These are phyloP conservation scores for Pseudonitzschia delicatissima DNA, from an alignment of 108 stramenopile genomes.

Conservation along the genomic window DNA sequence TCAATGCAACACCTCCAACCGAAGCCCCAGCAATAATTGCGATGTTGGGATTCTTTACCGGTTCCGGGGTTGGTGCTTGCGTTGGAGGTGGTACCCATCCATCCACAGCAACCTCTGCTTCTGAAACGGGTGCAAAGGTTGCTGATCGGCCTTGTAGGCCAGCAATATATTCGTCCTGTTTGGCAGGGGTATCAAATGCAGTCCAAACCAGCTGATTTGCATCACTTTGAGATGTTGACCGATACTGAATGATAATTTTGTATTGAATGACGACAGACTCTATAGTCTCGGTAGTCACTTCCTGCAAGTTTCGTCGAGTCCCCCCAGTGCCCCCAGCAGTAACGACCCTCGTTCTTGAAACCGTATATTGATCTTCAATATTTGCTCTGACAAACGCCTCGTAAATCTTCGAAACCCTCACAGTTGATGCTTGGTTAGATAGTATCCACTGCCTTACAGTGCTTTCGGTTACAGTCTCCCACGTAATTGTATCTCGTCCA, in stretches of 20 bases:
- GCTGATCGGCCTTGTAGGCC: constrained; percentile 9
- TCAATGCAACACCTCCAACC: constrained; percentile 33
- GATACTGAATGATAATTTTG: constrained; percentile 18
- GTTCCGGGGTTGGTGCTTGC: background rate
- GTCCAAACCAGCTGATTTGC: constrained; percentile 19
- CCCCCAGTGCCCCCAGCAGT: no score
- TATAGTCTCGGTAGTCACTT: background rate
- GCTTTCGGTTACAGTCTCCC: background rate
- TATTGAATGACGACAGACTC: constrained; percentile 17
- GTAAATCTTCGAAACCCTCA: no score
- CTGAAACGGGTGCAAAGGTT: constrained; percentile 13
- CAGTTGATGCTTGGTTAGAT: no score
- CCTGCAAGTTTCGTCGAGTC: background rate
- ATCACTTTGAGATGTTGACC: constrained; percentile 20
- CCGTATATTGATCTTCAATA: background rate
- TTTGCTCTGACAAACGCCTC: background rate
- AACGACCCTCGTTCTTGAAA: no score
- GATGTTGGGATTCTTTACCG: background rate
- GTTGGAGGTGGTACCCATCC: constrained; percentile 14
- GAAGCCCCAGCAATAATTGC: constrained; percentile 41
- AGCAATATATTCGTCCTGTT: constrained; percentile 18
- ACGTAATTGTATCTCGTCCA: background rate
- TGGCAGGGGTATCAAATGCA: constrained; percentile 26
- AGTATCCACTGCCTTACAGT: background rate
- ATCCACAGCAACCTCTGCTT: constrained; percentile 14